Percentiles rank a stretch among this genome's conserved stretches.
These are phyloP conservation scores for Oryza punctata DNA, from an alignment of 176 grass and related monocot species.

Conservation along the genomic window DNA sequence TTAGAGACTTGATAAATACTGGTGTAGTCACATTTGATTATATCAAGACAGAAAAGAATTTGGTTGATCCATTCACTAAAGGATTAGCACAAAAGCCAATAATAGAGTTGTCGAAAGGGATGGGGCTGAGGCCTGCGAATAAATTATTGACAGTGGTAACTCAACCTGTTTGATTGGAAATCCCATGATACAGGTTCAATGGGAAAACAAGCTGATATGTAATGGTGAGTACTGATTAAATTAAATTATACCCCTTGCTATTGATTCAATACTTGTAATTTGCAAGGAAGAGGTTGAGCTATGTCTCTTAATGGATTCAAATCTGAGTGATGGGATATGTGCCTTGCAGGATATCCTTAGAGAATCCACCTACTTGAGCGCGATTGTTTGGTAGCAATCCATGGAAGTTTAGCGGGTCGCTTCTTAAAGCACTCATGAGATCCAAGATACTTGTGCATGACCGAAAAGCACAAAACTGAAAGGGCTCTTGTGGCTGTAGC, in stretches of 20 bases:
- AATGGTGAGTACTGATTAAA: background rate
- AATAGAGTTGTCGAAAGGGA: background rate
- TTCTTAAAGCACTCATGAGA: constrained; percentile 5
- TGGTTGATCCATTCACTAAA: constrained; percentile 6
- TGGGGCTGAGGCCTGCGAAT: background rate
- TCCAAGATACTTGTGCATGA: background rate
- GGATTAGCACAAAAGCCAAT: background rate
- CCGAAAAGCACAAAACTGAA: background rate
- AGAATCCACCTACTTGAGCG: background rate
- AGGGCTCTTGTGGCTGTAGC: background rate
- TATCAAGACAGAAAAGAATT: background rate
- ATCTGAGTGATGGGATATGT: background rate
- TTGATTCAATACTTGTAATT: background rate
- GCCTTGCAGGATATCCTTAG: background rate
- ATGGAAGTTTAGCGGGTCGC: background rate
- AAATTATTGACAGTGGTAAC: background rate
- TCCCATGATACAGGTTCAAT: constrained; percentile 7
- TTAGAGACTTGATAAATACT: background rate
- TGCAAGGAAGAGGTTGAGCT: background rate
- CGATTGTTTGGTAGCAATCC: background rate
- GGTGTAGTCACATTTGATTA: background rate
- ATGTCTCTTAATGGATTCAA: constrained; percentile 1
- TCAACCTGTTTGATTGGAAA: constrained; percentile 17
- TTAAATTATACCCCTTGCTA: background rate
- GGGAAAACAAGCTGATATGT: constrained; percentile 17